Evolutionary conservation across 345 rosid species (phyloP), one percentile per base, ranked within the genome.

Genomic region (Orychophragmus violaceus): DNA sequence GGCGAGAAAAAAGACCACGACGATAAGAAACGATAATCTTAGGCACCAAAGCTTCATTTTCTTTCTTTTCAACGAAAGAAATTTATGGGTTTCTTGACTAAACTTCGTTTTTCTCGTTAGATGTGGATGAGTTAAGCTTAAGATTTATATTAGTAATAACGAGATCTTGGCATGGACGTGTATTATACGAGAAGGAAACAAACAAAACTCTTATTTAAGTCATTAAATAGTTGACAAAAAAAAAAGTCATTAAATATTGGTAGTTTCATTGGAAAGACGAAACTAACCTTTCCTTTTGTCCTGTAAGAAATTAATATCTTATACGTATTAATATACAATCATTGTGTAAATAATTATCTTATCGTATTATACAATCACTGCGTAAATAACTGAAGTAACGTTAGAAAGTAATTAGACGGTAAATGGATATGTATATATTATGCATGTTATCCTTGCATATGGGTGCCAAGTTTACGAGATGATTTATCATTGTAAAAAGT

Each of bases 1-100:
- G 32, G 68, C 19, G 24, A 66, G n/a, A 13, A 73, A 7, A 5
- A 59, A 52, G 50, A 59, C 42, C 41, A 59, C 4, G 46, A 59
- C 0, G 62, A 73, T 52, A 32, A 52, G 5, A 66, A 66, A 51
- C 39, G 19, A 22, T 39, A 59, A 13, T 32, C 62, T 51, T 22
- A 68, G n/a, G n/a, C 48, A 66, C 62, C 55, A 51, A 59, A 13
- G 7, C 16, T 51, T 73, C 77, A 73, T 73, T 19, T 48, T 56
- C n/a, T n/a, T 27, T 3, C 14, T 46, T 17, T 10, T 32, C 12
- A n/a, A n/a, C 7, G 22, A 13, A 13, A 35, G 8, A 23, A 0
- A 9, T 41, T 28, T 28, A 10, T 12, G n/a, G 28, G 19, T 41
- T 53, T 65, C 37, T 65, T 72, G 71, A 39, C 5, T 52, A 59